Evolutionary conservation across 768 basidiomycete species (phyloP).

Genomic region (Suillus decipiens): DNA sequence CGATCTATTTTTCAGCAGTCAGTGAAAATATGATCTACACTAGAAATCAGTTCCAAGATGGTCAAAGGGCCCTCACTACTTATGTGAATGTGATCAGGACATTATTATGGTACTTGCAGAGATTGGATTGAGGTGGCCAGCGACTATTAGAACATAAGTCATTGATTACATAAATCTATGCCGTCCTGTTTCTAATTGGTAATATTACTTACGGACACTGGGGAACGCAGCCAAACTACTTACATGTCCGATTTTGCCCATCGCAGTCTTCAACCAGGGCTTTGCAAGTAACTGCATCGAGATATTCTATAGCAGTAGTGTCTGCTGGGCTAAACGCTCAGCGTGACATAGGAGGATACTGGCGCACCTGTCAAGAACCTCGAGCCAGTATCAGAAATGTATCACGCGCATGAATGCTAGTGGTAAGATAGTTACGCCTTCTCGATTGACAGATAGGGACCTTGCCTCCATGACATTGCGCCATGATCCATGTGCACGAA

Average conservation of each 20-base stretch:
- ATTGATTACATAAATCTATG: background rate
- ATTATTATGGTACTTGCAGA: background rate
- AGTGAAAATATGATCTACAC: background rate
- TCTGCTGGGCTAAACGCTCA: background rate
- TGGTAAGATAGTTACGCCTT: background rate
- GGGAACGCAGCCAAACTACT: background rate
- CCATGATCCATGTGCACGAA: background rate
- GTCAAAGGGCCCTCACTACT: background rate
- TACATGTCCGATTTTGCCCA: background rate
- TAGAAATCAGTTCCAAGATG: background rate
- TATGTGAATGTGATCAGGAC: background rate
- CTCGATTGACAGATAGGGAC: background rate
- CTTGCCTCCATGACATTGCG: background rate
- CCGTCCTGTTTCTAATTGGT: background rate
- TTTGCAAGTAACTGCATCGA: background rate
- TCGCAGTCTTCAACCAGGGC: no score
- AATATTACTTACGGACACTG: background rate
- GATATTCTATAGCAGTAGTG: no score
- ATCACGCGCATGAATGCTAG: background rate
- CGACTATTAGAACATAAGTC: background rate
- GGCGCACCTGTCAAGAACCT: background rate
- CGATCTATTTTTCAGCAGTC: background rate
- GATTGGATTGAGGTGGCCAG: background rate
- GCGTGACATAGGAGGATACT: background rate
- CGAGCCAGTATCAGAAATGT: background rate